A percentile compares a stretch with the other conserved stretches of the same genome.
phyloP scores from a whole-genome alignment of 148 eudicot genomes.

The Beta vulgaris region DNA sequence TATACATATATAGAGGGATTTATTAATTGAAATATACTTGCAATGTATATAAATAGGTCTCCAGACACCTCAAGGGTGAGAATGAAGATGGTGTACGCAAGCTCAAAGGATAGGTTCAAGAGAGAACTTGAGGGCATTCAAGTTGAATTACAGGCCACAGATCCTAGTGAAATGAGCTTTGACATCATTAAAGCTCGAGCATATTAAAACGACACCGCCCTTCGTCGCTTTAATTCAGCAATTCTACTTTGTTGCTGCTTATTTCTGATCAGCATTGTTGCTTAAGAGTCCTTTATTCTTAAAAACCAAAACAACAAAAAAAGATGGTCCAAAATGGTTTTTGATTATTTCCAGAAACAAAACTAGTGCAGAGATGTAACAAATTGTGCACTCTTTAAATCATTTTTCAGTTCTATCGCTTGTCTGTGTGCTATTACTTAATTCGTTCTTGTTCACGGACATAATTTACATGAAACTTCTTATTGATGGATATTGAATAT shows the following conservation, averaged over 20 bases:
- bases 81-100: constrained; percentile 93
- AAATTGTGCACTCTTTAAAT: constrained; percentile 16
- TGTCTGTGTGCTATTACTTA: constrained; percentile 15
- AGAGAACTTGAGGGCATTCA: constrained; percentile 86
- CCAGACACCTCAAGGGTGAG: constrained; percentile 80
- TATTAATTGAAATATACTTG: not conserved
- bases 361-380: constrained; percentile 25
- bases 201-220: constrained; percentile 1
- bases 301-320: not conserved
- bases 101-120: constrained; percentile 91
- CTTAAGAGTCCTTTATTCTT: constrained; percentile 13
- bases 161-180: constrained; percentile 85
- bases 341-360: constrained; percentile 13
- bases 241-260: constrained; percentile 6
- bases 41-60: constrained; percentile 38
- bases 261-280: constrained; percentile 24
- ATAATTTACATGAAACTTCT: not conserved
- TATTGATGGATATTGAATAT: not conserved
- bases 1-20: too few relatives aligned
- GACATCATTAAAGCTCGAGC: constrained; percentile 73
- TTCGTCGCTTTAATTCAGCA: not conserved
- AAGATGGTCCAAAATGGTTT: not conserved
- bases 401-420: constrained; percentile 17
- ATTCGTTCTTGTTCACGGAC: not conserved
- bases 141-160: constrained; percentile 83